Percentiles rank a stretch among this genome's conserved stretches.
Evolutionary conservation across 768 basidiomycete genomes (phyloP).

Genomic region (Panaeolus cyanescens): DNA sequence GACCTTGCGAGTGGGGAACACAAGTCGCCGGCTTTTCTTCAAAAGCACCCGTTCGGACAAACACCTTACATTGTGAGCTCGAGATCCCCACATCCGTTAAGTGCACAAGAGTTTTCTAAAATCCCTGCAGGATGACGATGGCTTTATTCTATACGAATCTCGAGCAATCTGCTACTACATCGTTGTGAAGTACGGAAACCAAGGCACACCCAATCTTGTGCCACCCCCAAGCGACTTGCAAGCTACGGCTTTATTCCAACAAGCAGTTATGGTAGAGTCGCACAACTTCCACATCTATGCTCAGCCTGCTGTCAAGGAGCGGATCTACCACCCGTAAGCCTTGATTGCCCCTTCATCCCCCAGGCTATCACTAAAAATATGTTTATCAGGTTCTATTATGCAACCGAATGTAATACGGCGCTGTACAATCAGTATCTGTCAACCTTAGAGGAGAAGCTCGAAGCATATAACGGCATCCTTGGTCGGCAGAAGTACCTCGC

Average conservation of each 20-base stretch:
- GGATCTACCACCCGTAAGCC: conserved; percentile 46
- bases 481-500: conserved; percentile 51
- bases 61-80: conserved; percentile 46
- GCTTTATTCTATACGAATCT: conserved; percentile 55
- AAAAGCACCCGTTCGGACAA: conserved; percentile 58
- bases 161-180: conserved; percentile 58
- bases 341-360: not conserved
- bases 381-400: not conserved
- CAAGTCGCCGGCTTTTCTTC: conserved; percentile 37
- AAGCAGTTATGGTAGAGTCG: conserved; percentile 45
- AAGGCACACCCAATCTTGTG: conserved; percentile 44
- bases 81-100: not conserved
- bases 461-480: conserved; percentile 53
- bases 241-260: conserved; percentile 36
- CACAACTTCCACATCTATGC: conserved; percentile 45
- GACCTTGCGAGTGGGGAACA: conserved; percentile 42
- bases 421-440: conserved; percentile 26
- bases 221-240: conserved; percentile 35
- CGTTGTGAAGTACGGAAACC: conserved; percentile 44
- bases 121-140: conserved; percentile 50
- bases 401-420: not conserved
- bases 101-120: not conserved
- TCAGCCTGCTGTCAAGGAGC: conserved; percentile 38
- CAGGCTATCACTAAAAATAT: not conserved
- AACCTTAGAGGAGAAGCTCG: conserved; percentile 38